Percentiles rank a stretch among this genome's conserved stretches.
These are phyloP conservation scores for Phytophthora hibernalis DNA, from an alignment of 352 stramenopile genomes.

Conservation along the genomic window DNA sequence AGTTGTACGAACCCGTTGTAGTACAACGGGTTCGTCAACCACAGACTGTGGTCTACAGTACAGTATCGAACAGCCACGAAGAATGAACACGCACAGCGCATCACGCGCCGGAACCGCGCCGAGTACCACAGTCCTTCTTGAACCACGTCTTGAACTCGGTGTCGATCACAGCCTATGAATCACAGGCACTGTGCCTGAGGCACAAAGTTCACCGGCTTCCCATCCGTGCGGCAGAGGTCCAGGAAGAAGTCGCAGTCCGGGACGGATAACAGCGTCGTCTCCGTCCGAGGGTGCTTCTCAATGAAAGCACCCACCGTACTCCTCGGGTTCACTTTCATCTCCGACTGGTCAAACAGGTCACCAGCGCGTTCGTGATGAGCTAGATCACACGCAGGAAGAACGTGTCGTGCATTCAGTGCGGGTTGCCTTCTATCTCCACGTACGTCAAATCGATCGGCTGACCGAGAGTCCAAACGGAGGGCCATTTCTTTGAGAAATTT, in stretches of 20 bases:
- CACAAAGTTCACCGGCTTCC: slow-evolving; percentile 91
- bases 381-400: slow-evolving; percentile 74
- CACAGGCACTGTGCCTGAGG: too few relatives aligned
- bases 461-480: too few relatives aligned
- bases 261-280: slow-evolving; percentile 70
- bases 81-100: slow-evolving; percentile 83
- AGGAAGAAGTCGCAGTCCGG: slow-evolving; percentile 87
- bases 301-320: slow-evolving; percentile 56
- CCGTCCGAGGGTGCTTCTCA: slow-evolving; percentile 54
- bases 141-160: slow-evolving; percentile 87
- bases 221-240: slow-evolving; percentile 77
- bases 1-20: too few relatives aligned
- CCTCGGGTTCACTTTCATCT: slow-evolving; percentile 52
- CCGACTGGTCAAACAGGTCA: slow-evolving; percentile 50
- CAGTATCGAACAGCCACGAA: slow-evolving; percentile 87
- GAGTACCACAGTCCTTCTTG: slow-evolving; percentile 94
- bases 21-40: slow-evolving; percentile 76
- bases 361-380: slow-evolving; percentile 58
- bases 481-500: too few relatives aligned
- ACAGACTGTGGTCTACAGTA: too few relatives aligned
- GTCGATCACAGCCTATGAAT: slow-evolving; percentile 83
- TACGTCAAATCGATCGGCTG: slow-evolving; percentile 88
- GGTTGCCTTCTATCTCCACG: slow-evolving; percentile 55
- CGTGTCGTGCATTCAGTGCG: slow-evolving; percentile 77
- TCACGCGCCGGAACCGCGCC: slow-evolving; percentile 76